Percentiles rank a stretch among this genome's conserved stretches.
These are phyloP conservation scores for Pseudogymnoascus sp. DNA, from an alignment of 2,329 filamentous ascomycete species.

Conservation along the genomic window DNA sequence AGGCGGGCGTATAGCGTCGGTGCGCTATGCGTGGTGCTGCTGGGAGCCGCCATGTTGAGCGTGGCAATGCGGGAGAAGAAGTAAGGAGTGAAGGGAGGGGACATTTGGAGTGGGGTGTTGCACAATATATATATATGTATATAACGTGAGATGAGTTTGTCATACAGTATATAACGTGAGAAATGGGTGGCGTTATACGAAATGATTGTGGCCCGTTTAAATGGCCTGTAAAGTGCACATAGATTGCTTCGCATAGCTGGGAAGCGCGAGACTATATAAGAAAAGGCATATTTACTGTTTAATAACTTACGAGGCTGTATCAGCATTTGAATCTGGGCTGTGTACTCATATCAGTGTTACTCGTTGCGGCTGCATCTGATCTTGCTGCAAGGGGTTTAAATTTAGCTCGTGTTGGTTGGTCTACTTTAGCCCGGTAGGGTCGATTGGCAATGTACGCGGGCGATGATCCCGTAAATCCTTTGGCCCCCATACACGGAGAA, in stretches of 20 bases:
- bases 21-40: not conserved
- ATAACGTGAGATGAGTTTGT: not conserved
- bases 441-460: not conserved
- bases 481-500: not conserved
- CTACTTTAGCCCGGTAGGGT: not conserved
- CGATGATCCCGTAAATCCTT: not conserved
- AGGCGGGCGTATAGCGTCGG: not conserved
- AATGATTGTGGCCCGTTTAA: not conserved
- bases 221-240: not conserved
- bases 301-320: not conserved
- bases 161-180: not conserved
- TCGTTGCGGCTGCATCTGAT: not conserved
- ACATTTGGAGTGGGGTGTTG: not conserved
- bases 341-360: not conserved
- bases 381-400: not conserved
- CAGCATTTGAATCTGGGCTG: not conserved
- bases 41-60: slow-evolving; percentile 1
- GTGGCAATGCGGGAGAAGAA: not conserved
- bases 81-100: not conserved
- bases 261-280: not conserved
- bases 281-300: not conserved
- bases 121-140: not conserved
- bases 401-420: not conserved
- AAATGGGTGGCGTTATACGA: not conserved
- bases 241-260: not conserved